Conservation (phyloP, 2,329 filamentous ascomycete genomes). For the Pseudopyricularia cyperi region DNA sequence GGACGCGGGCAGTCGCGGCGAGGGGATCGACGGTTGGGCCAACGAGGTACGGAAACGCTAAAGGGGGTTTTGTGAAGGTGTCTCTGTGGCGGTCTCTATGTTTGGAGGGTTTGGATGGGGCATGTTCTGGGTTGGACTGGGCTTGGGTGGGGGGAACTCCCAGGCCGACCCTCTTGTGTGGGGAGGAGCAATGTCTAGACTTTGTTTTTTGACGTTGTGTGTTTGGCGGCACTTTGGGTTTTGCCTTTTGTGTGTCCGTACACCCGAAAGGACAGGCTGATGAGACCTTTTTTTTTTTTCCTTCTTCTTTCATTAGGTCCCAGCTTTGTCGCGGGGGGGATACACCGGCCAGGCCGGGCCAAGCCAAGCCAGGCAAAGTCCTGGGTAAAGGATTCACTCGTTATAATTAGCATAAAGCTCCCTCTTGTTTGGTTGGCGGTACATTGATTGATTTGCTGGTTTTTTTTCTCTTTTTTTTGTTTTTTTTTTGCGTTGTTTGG, state of each 20-base stretch:
- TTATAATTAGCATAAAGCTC: neutral
- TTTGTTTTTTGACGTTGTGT: too few species aligned
- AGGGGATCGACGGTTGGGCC: conserved; percentile 91
- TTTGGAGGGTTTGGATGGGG: neutral
- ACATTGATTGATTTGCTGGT: neutral
- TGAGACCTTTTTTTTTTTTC: too few species aligned
- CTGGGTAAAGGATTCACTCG: neutral
- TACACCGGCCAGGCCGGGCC: too few species aligned
- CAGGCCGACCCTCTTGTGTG: too few species aligned
- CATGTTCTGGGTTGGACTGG: too few species aligned
- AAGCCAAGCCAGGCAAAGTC: neutral
- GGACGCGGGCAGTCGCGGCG: conserved; percentile 68
- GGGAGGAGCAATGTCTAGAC: too few species aligned
- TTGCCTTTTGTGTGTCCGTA: too few species aligned
- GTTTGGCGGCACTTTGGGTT: too few species aligned
- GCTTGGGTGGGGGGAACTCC: too few species aligned
- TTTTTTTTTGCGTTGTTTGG: neutral
- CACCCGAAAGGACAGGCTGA: too few species aligned
- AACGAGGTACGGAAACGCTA: conserved; percentile 74
- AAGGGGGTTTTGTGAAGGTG: neutral
- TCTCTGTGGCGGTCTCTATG: neutral
- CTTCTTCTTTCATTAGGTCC: too few species aligned
- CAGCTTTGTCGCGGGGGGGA: too few species aligned
- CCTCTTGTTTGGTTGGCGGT: neutral
- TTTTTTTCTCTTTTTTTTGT: neutral